phyloP scores from a whole-genome alignment of 2,329 filamentous ascomycete species.

The Aspergillus awamori region DNA sequence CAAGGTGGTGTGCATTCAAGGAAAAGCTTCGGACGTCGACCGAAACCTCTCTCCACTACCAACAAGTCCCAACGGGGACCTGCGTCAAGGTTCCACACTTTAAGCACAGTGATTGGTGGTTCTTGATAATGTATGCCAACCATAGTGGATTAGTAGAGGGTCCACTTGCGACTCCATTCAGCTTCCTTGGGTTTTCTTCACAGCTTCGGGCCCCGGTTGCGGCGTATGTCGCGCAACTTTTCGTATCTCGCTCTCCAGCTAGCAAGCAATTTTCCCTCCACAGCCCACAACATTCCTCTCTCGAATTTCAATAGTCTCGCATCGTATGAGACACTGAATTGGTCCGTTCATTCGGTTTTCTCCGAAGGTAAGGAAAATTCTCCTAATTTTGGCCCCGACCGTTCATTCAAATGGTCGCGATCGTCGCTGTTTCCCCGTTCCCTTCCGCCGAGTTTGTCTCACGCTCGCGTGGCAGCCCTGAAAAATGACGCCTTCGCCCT shows the following conservation, averaged over 20 bases:
- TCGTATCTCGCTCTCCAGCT: background rate
- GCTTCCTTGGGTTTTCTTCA: no score
- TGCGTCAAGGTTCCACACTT: background rate
- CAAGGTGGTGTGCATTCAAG: background rate
- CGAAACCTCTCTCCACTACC: background rate
- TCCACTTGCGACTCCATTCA: no score
- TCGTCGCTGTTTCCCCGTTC: constrained; percentile 5
- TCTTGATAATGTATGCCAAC: no score
- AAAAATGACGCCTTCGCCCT: constrained; percentile 13
- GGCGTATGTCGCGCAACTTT: no score
- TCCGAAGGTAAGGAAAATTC: background rate
- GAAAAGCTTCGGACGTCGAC: background rate
- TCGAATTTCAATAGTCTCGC: background rate
- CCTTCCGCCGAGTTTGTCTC: constrained; percentile 5
- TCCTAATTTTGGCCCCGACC: background rate
- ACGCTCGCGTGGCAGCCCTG: constrained; percentile 7
- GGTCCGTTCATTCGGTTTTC: background rate
- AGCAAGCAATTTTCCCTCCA: background rate
- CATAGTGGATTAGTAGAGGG: no score
- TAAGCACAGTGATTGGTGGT: no score
- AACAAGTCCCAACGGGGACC: background rate
- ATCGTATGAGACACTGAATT: background rate
- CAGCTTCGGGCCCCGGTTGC: no score
- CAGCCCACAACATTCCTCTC: background rate
- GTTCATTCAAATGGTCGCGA: constrained; percentile 9